Base-by-base conservation (phyloP, 2,329 filamentous ascomycete species). In the Huntiella moniliformis region DNA sequence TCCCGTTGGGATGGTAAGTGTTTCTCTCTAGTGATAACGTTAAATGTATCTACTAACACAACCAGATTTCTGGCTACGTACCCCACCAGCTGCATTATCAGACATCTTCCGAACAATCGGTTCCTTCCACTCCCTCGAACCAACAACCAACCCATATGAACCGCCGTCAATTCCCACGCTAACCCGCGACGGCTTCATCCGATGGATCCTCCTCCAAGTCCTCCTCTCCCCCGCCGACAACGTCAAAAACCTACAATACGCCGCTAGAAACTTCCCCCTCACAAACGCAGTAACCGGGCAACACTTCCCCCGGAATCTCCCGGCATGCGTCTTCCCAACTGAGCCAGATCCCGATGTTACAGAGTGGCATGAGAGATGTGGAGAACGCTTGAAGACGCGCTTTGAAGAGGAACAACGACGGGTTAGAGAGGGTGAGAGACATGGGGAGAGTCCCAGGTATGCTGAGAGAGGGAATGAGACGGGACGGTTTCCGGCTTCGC, bases 41-140 rank as follows among this genome's bases (percentile, higher is more conserved):
- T 8, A 31, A 10, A n/a, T 42, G 42, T 11, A 38, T 39, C 4
- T 10, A 2, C 22, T 13, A 8, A 12, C 17, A 34, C 28, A 33
- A 33, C 50, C 53, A 75, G 73, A 70, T 17, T 73, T 96, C 45
- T 96, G 96, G 59, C 67, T 88, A 37, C 70, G 79, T 3, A 83
- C 81, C 32, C 77, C 81, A 15, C 65, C 78, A 50, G 66, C 75
- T 34, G 79, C 80, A 38, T 77, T 98, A 51, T 91, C 87, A 22
- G 92, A 85, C 63, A 91, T 95, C 52, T 96, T 92, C 69, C 82
- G 85, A 56, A 82, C 82, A 5, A 74, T 93, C 44, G 91, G 88
- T 54, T 95, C 88, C 59, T 82, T 86, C 55, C 88, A 96, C 62
- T 78, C 77, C 42, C 69, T 96, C 22, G 82, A 92, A 53, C 84